Conservation (phyloP, 2,329 filamentous ascomycete species). For the Intubia oerlemansii region DNA sequence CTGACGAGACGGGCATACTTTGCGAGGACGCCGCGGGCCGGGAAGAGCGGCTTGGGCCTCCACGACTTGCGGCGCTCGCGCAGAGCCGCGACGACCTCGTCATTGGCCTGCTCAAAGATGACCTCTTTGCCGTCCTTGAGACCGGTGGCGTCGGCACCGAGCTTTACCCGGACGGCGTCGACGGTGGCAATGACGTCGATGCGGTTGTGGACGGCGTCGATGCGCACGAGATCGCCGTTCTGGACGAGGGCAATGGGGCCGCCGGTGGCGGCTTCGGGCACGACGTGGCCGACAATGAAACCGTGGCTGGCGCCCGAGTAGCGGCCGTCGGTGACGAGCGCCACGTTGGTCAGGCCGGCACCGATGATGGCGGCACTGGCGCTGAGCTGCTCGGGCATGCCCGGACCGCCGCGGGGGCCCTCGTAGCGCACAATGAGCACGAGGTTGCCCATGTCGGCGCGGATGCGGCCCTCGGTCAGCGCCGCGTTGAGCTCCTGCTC, state of each 20-base stretch:
- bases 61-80: conserved; percentile 35
- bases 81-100: conserved; percentile 29
- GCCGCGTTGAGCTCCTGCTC: conserved; percentile 61
- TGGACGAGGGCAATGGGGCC: conserved; percentile 69
- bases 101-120: conserved; percentile 7
- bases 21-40: conserved; percentile 65
- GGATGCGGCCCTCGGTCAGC: conserved; percentile 37
- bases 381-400: conserved; percentile 89
- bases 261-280: conserved; percentile 73
- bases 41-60: conserved; percentile 45
- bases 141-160: conserved; percentile 16
- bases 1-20: conserved; percentile 81
- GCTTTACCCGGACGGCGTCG: conserved; percentile 10
- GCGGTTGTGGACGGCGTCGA: conserved; percentile 62
- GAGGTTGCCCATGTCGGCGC: conserved; percentile 42
- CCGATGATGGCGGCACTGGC: conserved; percentile 85
- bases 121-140: neutral
- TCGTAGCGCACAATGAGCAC: conserved; percentile 87
- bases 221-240: conserved; percentile 67
- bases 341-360: conserved; percentile 67
- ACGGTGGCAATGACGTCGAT: conserved; percentile 40
- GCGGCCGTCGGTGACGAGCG: conserved; percentile 77
- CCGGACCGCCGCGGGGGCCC: conserved; percentile 78
- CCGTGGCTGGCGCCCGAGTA: conserved; percentile 80
- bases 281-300: conserved; percentile 85